Evolutionary conservation across 208 protist genomes (phyloP), one percentile per base, ranked within the genome.

Genomic region (Borovskyia barvae): DNA sequence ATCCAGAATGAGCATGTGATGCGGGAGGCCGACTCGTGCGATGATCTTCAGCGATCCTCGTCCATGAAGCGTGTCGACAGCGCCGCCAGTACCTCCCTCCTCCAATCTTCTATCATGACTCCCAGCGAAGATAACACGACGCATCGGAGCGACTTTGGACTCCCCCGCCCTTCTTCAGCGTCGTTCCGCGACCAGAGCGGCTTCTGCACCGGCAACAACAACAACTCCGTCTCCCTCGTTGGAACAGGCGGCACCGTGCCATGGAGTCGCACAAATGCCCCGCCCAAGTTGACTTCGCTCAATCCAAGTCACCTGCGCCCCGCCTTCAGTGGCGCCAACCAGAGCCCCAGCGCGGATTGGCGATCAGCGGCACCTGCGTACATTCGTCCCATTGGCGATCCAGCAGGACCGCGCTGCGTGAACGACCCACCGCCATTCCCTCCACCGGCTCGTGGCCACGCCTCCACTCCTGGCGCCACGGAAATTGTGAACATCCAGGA

Each of bases 401-500:
- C 35, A 40, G 40, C 11, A 25, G 22, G 29, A 20, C 50, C 67
- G 3, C 60, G 48, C 32, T 49, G 49, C 20, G 12, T 50, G 35
- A 59, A 33, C 46, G 57, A 65, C 32, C 28, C 52, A 1, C 15
- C 52, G 19, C 26, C 17, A 19, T 4, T 7, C 39, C 45, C 58
- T 30, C 17, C 33, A 8, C 40, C 30, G 33, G 26, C 64, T 19
- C 76, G 66, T 35, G 35, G 52, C 48, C 64, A 53, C 30, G 19
- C 47, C 17, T 54, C 61, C 9, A 62, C 35, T n/a, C 50, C 43
- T 15, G 63, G 68, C 5, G 59, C 63, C 20, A 77, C 55, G 12
- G 76, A 82, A 30, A 73, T 69, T 35, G 76, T 93, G 11, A 81
- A 90, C 64, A 87, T 93, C 9, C 75, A 81, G 24, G 66, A 82